Base-by-base conservation (phyloP, 1,284 basidiomycete genomes). In the Ganoderma lucidum region DNA sequence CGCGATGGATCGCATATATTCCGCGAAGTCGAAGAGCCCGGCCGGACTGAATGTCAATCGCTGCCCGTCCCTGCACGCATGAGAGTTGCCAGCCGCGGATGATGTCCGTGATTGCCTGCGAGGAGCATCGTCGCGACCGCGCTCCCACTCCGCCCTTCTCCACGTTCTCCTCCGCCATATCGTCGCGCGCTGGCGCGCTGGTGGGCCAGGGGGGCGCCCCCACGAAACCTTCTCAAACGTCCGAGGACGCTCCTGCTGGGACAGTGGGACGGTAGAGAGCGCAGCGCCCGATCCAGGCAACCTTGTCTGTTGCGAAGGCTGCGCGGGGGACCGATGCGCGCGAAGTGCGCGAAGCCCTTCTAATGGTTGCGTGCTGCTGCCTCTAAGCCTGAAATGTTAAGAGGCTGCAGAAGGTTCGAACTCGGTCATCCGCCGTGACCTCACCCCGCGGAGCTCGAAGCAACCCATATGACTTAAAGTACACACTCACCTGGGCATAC, bases 281-380 rank as follows among this genome's bases (percentile, higher is more conserved):
- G 10, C 64, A 17, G 41, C 62, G 60, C 68, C 70, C 45, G 32
- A 68, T 69, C 45, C 64, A 70, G 70, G 70, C 69, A 73, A 56
- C 70, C 55, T 73, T 73, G 72, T 73, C 65, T 48, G 62, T 63
- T 53, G 69, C 63, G 63, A 65, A 41, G 58, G 63, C 63, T 3
- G 59, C 6, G 59, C 39, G 39, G 37, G 37, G 37, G 37, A 30
- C 39, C 59, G 39, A 35, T 59, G 56, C 56, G 32, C 15, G 48
- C 48, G 48, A 51, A 51, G 19, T 45, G 14, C 15, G 65, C 15
- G 65, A 55, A 60, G 53, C 2, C 55, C 59, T 59, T 42, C 59
- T 61, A 61, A 42, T 42, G 59, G 59, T 58, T 69, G 67, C 61
- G 67, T 45, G 42, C 19, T 45, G 42, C 19, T 56, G 64, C 63